Evolutionary conservation across 2,329 filamentous ascomycete genomes (phyloP).

Genomic region (Plenodomus lindquistii): DNA sequence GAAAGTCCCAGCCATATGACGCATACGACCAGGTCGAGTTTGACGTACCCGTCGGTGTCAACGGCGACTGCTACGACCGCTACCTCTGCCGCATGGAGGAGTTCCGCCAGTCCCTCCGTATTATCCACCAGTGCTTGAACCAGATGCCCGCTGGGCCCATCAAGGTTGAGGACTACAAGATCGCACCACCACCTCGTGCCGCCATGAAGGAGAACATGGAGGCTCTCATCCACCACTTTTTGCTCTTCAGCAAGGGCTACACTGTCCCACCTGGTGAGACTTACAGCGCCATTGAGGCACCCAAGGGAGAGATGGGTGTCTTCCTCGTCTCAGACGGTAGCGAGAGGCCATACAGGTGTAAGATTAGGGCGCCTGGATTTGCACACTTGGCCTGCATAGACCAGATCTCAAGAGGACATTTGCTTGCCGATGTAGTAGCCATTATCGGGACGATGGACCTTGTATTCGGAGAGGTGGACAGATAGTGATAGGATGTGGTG

Average conservation of each 20-base stretch:
- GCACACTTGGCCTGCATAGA: conserved; percentile 94
- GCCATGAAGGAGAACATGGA: conserved; percentile 99
- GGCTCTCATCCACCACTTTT: conserved; percentile 97
- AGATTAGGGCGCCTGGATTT: conserved; percentile 95
- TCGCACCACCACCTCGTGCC: conserved; percentile 89
- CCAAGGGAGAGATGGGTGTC: conserved; percentile 99
- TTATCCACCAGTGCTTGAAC: conserved; percentile 98
- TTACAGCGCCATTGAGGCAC: conserved; percentile 97
- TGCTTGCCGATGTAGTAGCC: conserved; percentile 94
- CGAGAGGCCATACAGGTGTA: conserved; percentile 95
- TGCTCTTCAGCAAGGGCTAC: conserved; percentile 98
- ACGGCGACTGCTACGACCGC: conserved; percentile 98
- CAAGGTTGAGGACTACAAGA: conserved; percentile 98
- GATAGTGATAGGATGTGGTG: conserved; percentile 3
- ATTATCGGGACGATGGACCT: conserved; percentile 69
- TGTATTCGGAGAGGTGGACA: conserved; percentile 42
- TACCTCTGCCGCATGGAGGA: conserved; percentile 99
- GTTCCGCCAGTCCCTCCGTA: conserved; percentile 96
- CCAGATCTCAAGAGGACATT: conserved; percentile 86
- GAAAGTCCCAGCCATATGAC: conserved; percentile 96
- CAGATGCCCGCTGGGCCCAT: conserved; percentile 96
- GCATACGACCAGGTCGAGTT: conserved; percentile 98
- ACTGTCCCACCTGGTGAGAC: conserved; percentile 96
- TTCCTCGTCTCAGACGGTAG: conserved; percentile 94
- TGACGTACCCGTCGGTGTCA: conserved; percentile 92